A percentile compares a stretch with the other conserved stretches of the same genome.
phyloP scores from a whole-genome alignment of 2,329 filamentous ascomycete genomes.

The Colletotrichum orchidophilum region DNA sequence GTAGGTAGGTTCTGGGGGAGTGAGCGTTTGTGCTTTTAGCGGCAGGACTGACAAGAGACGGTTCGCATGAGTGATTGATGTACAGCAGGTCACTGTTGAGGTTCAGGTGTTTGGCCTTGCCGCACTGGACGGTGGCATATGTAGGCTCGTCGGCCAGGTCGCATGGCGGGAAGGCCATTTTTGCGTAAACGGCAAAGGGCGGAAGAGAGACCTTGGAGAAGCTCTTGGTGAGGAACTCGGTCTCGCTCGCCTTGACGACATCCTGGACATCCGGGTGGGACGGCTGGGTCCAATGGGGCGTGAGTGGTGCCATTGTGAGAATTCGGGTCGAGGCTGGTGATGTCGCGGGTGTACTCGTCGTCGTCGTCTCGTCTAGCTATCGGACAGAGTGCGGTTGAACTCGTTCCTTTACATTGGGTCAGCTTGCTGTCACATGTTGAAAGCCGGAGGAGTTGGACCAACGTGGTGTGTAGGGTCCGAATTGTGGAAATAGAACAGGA shows the following conservation, averaged over 20 bases:
- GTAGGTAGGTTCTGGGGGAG: not conserved
- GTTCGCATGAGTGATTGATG: constrained; percentile 75
- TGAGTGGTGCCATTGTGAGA: constrained; percentile 62
- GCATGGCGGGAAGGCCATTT: constrained; percentile 72
- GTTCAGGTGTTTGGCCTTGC: constrained; percentile 63
- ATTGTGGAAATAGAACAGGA: not conserved
- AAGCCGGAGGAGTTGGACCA: not conserved
- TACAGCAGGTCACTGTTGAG: constrained; percentile 74
- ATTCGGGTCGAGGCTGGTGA: not conserved
- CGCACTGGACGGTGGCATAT: constrained; percentile 72
- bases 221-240: constrained; percentile 68
- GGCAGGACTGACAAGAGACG: constrained; percentile 64
- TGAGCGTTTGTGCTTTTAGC: not conserved
- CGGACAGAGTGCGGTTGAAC: constrained; percentile 15
- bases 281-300: constrained; percentile 67
- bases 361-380: constrained; percentile 18
- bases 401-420: constrained; percentile 6
- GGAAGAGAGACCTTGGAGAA: constrained; percentile 64
- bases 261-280: constrained; percentile 68
- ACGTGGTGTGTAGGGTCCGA: constrained; percentile 17
- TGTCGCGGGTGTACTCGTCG: not conserved
- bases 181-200: constrained; percentile 73
- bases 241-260: constrained; percentile 60
- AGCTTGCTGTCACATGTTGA: constrained; percentile 22
- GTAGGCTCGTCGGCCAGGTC: constrained; percentile 63